phyloP scores from a whole-genome alignment of 2,329 filamentous ascomycete genomes.

The Ophiocordyceps camponoti-saundersi region DNA sequence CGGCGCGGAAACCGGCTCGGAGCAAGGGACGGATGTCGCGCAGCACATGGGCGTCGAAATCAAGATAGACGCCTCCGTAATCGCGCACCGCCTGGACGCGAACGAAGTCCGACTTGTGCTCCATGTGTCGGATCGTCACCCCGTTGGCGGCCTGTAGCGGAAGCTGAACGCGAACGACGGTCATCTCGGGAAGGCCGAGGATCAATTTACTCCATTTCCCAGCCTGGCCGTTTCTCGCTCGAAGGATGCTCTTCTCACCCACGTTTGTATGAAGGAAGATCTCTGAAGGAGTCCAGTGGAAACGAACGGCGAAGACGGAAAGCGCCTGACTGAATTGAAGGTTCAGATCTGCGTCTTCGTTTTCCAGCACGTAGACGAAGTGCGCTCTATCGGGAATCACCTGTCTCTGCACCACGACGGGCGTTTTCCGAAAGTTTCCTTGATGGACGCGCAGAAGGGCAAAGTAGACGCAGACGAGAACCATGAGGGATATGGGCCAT shows the following conservation, averaged over 20 bases:
- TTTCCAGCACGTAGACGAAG: constrained; percentile 8
- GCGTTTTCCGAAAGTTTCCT: no score
- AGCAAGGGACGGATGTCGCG: constrained; percentile 3
- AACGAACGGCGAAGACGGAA: constrained; percentile 7
- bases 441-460: no score
- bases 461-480: no score
- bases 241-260: constrained; percentile 1
- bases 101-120: constrained; percentile 8
- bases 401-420: not conserved
- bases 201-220: constrained; percentile 8
- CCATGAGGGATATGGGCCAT: no score
- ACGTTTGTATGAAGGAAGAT: constrained; percentile 13
- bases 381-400: constrained; percentile 11
- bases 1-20: not conserved
- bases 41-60: constrained; percentile 7
- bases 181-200: constrained; percentile 7
- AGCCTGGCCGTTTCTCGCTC: constrained; percentile 2
- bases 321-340: constrained; percentile 11
- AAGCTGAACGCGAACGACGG: constrained; percentile 14
- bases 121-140: constrained; percentile 2
- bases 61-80: constrained; percentile 8
- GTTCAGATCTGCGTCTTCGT: constrained; percentile 5
- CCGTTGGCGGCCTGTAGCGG: constrained; percentile 6
- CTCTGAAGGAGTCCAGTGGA: constrained; percentile 6
- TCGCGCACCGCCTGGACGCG: constrained; percentile 7